phyloP scores from a whole-genome alignment of 2,329 filamentous ascomycete genomes.

The Nemania diffusa region DNA sequence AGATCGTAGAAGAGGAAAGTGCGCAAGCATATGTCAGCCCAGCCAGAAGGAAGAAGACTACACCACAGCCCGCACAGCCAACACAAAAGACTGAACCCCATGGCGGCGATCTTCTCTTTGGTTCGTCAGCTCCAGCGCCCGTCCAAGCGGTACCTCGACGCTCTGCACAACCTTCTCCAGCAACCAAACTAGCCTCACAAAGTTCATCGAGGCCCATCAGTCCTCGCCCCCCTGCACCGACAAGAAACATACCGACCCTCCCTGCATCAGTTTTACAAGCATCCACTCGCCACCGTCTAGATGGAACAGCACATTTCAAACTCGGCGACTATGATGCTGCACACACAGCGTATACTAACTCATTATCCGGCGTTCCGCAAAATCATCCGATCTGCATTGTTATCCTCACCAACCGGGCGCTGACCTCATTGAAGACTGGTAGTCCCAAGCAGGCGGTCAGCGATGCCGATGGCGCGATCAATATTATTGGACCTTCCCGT shows the following conservation, averaged over 20 bases:
- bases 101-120: slow-evolving; percentile 75
- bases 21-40: slow-evolving; percentile 89
- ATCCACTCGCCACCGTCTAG: slow-evolving; percentile 80
- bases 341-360: slow-evolving; percentile 82
- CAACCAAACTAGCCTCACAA: slow-evolving; percentile 52
- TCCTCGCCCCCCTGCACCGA: slow-evolving; percentile 58
- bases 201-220: slow-evolving; percentile 57
- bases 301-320: slow-evolving; percentile 91
- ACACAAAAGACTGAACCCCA: slow-evolving; percentile 55
- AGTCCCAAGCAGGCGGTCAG: slow-evolving; percentile 87
- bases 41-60: slow-evolving; percentile 78
- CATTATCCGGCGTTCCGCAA: slow-evolving; percentile 77
- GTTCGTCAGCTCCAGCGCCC: slow-evolving; percentile 52
- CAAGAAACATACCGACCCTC: slow-evolving; percentile 70
- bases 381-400: slow-evolving; percentile 86
- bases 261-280: slow-evolving; percentile 75
- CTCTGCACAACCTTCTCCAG: slow-evolving; percentile 49
- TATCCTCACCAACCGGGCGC: slow-evolving; percentile 89
- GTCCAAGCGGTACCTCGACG: slow-evolving; percentile 38
- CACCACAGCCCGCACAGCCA: slow-evolving; percentile 60
- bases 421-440: slow-evolving; percentile 91
- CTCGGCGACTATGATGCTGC: slow-evolving; percentile 91
- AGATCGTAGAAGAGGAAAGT: slow-evolving; percentile 81
- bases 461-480: slow-evolving; percentile 84
- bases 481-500: slow-evolving; percentile 79